phyloP scores from a whole-genome alignment of 2,329 filamentous ascomycete genomes.

The Arthrocladium fulminans region DNA sequence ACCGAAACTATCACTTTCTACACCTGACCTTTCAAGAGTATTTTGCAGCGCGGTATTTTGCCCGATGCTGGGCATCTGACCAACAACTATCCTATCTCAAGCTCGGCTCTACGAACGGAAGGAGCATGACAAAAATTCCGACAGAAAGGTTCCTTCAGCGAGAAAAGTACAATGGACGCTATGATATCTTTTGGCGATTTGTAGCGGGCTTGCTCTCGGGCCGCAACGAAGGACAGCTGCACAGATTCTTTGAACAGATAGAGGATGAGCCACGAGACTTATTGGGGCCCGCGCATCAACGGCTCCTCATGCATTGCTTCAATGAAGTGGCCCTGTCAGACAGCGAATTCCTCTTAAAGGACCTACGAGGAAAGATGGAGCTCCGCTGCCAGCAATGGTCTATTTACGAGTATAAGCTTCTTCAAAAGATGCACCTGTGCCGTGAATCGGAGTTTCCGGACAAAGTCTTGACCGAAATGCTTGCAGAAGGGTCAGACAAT shows the following conservation, averaged over 20 bases:
- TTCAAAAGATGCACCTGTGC: no score
- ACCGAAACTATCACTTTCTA: no score
- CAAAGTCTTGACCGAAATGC: background rate
- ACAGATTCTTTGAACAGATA: constrained; percentile 27
- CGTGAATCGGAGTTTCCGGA: no score
- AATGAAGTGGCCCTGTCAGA: background rate
- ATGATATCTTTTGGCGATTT: constrained; percentile 38
- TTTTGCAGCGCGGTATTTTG: no score
- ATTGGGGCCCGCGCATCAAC: constrained; percentile 31
- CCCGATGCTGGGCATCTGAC: no score
- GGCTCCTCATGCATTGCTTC: constrained; percentile 27
- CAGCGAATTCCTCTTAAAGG: background rate
- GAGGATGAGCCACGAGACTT: constrained; percentile 30
- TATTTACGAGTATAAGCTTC: background rate
- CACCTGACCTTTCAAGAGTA: no score
- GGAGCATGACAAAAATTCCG: constrained; percentile 31
- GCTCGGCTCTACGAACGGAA: constrained; percentile 29
- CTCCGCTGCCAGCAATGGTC: background rate
- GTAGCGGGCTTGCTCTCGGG: constrained; percentile 30
- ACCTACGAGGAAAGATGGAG: background rate
- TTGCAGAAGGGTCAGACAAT: background rate
- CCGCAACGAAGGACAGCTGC: constrained; percentile 5
- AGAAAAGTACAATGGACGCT: constrained; percentile 34
- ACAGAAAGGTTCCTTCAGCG: constrained; percentile 25
- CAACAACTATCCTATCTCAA: background rate